phyloP scores from a whole-genome alignment of 148 eudicot genomes.

The Rhododendron molle region DNA sequence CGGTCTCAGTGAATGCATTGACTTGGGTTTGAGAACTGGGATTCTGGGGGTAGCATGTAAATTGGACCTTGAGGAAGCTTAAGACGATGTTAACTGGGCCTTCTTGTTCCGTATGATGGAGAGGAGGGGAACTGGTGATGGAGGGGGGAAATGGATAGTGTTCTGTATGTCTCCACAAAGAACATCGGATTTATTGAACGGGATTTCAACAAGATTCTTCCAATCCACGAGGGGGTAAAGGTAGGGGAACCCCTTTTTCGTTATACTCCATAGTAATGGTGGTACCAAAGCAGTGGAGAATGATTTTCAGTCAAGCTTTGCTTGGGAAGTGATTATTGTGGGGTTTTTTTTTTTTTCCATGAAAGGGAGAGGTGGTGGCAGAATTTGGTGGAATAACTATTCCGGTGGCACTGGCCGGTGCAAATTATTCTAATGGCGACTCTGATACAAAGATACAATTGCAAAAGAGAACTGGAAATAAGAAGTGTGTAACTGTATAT shows the following conservation, averaged over 20 bases:
- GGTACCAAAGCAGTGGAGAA: not conserved
- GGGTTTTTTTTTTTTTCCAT: not conserved
- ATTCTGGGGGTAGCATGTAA: not conserved
- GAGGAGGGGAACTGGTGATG: not conserved
- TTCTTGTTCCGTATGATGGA: not conserved
- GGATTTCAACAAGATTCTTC: not conserved
- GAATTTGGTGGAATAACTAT: not conserved
- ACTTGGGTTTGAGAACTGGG: not conserved
- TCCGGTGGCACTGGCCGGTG: not conserved
- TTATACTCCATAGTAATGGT: not conserved
- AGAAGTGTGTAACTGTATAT: not conserved
- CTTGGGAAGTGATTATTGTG: not conserved
- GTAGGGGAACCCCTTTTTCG: not conserved
- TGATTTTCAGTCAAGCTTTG: not conserved
- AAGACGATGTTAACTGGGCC: not conserved
- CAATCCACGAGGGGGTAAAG: not conserved
- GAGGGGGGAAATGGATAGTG: not conserved
- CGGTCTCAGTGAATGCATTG: not conserved
- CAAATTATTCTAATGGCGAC: not conserved
- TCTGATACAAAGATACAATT: not conserved
- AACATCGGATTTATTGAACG: not conserved
- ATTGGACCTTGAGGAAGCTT: not conserved
- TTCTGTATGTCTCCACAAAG: not conserved
- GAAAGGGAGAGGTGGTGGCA: not conserved
- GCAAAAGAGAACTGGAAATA: not conserved